These are phyloP conservation scores for Phialemonium atrogriseum DNA, from an alignment of 2,329 filamentous ascomycete species.

Conservation along the genomic window DNA sequence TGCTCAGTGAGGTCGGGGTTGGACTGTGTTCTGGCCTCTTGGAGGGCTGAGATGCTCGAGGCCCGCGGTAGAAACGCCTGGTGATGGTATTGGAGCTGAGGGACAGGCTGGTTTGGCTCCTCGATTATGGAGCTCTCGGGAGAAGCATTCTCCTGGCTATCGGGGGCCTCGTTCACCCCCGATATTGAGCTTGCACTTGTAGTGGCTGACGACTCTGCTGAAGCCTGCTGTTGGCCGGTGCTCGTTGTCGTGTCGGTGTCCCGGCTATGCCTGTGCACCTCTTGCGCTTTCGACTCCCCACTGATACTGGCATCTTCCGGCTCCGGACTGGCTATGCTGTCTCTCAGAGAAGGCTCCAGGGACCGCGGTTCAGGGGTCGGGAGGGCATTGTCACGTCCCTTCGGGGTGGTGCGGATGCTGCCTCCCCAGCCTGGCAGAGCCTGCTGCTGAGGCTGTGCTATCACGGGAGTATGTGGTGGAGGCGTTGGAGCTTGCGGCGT, in stretches of 20 bases:
- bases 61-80: conserved; percentile 34
- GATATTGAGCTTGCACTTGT: conserved; percentile 51
- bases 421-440: too few species aligned
- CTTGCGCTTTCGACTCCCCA: conserved; percentile 25
- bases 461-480: conserved; percentile 25
- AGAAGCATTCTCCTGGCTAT: conserved; percentile 35
- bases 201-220: conserved; percentile 42
- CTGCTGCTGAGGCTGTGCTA: conserved; percentile 10
- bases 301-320: conserved; percentile 22
- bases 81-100: conserved; percentile 55
- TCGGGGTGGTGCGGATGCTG: conserved; percentile 8
- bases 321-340: conserved; percentile 17
- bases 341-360: too few species aligned
- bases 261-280: conserved; percentile 38
- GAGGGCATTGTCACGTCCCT: too few species aligned
- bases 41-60: conserved; percentile 32
- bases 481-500: conserved; percentile 27
- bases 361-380: too few species aligned
- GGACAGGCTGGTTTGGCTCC: conserved; percentile 35
- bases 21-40: conserved; percentile 35
- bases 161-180: conserved; percentile 37
- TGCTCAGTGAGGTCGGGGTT: conserved; percentile 45
- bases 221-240: conserved; percentile 38
- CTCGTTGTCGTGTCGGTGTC: conserved; percentile 44
- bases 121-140: conserved; percentile 43